Conservation (phyloP, 805 yeast species). For the Ascoidea tarda region DNA sequence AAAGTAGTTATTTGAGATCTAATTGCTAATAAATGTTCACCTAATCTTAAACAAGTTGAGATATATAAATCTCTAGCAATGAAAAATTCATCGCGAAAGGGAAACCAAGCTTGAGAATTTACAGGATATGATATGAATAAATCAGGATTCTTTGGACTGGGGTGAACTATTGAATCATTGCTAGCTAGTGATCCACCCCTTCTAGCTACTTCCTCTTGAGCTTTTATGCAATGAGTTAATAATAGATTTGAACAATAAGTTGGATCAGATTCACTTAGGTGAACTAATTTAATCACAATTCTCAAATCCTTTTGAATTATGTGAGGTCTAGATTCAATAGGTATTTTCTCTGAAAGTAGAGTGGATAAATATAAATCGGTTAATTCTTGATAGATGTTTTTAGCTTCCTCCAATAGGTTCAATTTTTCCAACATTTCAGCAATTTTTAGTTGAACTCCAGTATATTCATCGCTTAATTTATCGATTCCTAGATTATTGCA, state of each 20-base stretch:
- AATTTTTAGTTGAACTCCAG: constrained; percentile 78
- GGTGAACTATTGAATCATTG: neutral
- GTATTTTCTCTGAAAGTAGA: constrained; percentile 25
- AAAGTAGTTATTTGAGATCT: constrained; percentile 48
- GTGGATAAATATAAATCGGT: constrained; percentile 43
- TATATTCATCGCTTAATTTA: constrained; percentile 61
- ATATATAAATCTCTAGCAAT: constrained; percentile 64
- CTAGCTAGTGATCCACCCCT: constrained; percentile 18
- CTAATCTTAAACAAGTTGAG: constrained; percentile 42
- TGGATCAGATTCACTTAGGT: constrained; percentile 32
- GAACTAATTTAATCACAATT: constrained; percentile 54
- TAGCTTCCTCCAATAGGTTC: constrained; percentile 47
- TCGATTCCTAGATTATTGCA: constrained; percentile 27
- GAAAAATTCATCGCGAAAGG: constrained; percentile 66
- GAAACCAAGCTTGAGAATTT: constrained; percentile 47
- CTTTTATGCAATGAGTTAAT: constrained; percentile 47
- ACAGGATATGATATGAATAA: neutral
- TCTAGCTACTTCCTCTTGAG: constrained; percentile 47
- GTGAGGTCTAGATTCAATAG: constrained; percentile 31
- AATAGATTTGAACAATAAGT: constrained; percentile 40
- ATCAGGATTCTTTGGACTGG: neutral
- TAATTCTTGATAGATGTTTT: constrained; percentile 51
- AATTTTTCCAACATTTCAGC: constrained; percentile 78
- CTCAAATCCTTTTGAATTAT: constrained; percentile 58
- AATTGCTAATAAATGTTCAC: constrained; percentile 51